phyloP scores from a whole-genome alignment of 179 eudicot species.

The Beta corolliflora region DNA sequence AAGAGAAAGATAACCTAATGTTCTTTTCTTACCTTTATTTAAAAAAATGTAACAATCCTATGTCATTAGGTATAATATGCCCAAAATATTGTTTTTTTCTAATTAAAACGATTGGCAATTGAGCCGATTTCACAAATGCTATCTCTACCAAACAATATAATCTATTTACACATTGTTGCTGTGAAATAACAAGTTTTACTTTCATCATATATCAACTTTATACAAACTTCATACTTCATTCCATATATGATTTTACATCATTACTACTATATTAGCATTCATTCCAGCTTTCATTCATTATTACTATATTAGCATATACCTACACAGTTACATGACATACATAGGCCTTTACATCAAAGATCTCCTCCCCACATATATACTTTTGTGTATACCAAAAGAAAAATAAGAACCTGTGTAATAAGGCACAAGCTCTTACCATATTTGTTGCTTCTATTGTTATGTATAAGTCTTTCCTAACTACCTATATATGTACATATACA shows the following conservation, averaged over 20 bases:
- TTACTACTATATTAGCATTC: background rate
- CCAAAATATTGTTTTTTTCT: too few species aligned
- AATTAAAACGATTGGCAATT: too few species aligned
- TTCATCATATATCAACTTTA: background rate
- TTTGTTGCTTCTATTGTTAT: conserved; percentile 10
- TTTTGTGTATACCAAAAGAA: conserved; percentile 6
- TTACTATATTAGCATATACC: background rate
- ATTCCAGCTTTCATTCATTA: background rate
- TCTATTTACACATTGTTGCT: background rate
- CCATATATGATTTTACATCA: background rate
- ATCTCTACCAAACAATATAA: too few species aligned
- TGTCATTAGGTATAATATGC: too few species aligned
- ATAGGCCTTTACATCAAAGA: conserved; percentile 9
- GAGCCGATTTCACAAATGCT: too few species aligned
- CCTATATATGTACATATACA: conserved; percentile 14
- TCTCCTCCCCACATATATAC: background rate
- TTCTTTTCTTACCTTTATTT: too few species aligned
- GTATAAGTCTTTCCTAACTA: background rate
- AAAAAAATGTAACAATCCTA: too few species aligned
- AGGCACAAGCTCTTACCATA: background rate
- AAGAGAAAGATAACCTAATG: too few species aligned
- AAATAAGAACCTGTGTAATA: background rate
- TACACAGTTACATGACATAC: conserved; percentile 10
- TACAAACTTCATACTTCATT: background rate
- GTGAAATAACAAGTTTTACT: background rate